phyloP scores from a whole-genome alignment of 495 filamentous ascomycete genomes.

The Aspergillus hancockii region DNA sequence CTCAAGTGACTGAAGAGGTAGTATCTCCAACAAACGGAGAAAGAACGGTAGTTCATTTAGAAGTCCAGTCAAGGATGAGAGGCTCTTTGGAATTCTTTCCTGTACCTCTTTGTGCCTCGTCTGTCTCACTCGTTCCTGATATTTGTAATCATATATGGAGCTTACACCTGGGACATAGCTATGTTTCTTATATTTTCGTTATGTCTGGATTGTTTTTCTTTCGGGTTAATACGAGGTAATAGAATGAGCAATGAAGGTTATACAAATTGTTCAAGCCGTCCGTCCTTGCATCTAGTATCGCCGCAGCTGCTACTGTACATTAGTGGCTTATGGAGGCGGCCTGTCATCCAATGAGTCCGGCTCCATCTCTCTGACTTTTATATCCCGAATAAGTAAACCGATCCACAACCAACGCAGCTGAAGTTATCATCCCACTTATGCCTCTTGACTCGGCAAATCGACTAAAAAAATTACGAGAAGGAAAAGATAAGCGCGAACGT shows the following conservation, averaged over 20 bases:
- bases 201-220: not conserved
- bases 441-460: too few relatives aligned
- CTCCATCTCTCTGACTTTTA: not conserved
- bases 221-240: not conserved
- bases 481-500: not conserved
- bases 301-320: too few relatives aligned
- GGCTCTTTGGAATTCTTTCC: not conserved
- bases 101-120: too few relatives aligned
- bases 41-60: conserved; percentile 3
- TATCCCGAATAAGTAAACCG: not conserved
- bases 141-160: not conserved
- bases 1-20: conserved; percentile 19
- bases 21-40: not conserved
- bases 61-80: not conserved
- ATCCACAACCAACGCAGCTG: not conserved
- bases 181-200: not conserved
- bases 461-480: not conserved
- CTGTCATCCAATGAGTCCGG: not conserved
- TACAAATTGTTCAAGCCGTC: not conserved
- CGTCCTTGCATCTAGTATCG: too few relatives aligned
- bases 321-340: too few relatives aligned
- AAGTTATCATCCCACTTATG: not conserved
- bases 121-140: not conserved
- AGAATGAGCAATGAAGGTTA: not conserved
- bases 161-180: not conserved